Percentiles rank a stretch among this genome's conserved stretches.
These are phyloP conservation scores for Ogataea ganodermae DNA, from an alignment of 805 yeast species.

Conservation along the genomic window DNA sequence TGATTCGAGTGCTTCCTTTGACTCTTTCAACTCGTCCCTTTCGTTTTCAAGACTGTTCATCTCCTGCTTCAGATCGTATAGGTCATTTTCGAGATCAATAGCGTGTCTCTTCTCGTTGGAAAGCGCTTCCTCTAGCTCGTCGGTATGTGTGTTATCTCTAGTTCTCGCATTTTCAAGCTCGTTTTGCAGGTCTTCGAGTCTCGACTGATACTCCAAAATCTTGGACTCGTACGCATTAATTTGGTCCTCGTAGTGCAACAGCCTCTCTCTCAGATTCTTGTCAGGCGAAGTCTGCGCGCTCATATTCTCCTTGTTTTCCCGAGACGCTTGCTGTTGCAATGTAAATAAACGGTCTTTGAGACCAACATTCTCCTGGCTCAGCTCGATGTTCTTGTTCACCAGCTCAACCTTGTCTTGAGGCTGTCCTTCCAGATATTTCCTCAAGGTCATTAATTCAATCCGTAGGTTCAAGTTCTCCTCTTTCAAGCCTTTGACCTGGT, in stretches of 20 bases:
- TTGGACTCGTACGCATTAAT: constrained; percentile 11
- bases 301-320: constrained; percentile 16
- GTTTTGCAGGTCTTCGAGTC: constrained; percentile 11
- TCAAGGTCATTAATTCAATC: constrained; percentile 43
- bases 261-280: constrained; percentile 7
- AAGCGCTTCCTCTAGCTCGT: constrained; percentile 7
- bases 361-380: constrained; percentile 32
- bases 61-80: constrained; percentile 17
- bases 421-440: constrained; percentile 41
- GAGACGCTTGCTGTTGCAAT: neutral
- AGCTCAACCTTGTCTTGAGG: constrained; percentile 43
- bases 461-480: constrained; percentile 47
- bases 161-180: constrained; percentile 8
- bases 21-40: constrained; percentile 18
- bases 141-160: constrained; percentile 5
- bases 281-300: constrained; percentile 5
- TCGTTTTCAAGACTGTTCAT: constrained; percentile 12
- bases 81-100: constrained; percentile 13
- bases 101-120: constrained; percentile 11
- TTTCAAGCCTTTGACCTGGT: constrained; percentile 32
- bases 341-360: constrained; percentile 11
- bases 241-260: constrained; percentile 9
- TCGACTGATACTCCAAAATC: constrained; percentile 10
- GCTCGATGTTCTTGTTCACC: constrained; percentile 38
- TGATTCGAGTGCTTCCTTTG: constrained; percentile 13